phyloP scores from a whole-genome alignment of 169 alveolate species.

The Cryptosporidium felis region DNA sequence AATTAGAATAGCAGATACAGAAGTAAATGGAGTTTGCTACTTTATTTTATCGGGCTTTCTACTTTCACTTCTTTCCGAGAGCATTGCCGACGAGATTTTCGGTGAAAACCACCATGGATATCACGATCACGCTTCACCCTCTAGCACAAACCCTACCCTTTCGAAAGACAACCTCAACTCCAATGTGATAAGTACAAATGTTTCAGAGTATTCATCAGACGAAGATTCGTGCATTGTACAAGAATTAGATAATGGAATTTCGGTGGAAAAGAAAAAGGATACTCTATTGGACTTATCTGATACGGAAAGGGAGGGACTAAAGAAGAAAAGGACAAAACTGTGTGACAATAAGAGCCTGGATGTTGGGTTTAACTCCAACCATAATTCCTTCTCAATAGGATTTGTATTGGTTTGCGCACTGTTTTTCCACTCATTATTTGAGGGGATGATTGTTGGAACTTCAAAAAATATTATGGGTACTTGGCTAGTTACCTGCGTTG shows the following conservation, averaged over 20 bases:
- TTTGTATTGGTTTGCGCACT: constrained; percentile 50
- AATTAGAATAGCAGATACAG: background rate
- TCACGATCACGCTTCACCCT: background rate
- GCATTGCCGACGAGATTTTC: constrained; percentile 25
- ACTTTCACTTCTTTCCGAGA: constrained; percentile 37
- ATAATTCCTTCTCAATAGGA: background rate
- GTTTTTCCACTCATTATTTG: constrained; percentile 60
- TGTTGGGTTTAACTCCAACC: background rate
- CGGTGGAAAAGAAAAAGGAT: background rate
- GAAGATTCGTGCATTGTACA: constrained; percentile 46
- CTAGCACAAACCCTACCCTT: background rate
- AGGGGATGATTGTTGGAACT: constrained; percentile 68
- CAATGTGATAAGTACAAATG: constrained; percentile 46
- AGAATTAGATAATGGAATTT: background rate
- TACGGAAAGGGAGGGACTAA: background rate
- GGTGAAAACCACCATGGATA: background rate
- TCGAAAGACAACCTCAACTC: constrained; percentile 6
- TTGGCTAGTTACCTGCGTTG: constrained; percentile 40
- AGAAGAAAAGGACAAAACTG: background rate
- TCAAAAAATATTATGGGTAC: constrained; percentile 24
- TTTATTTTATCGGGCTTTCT: constrained; percentile 34
- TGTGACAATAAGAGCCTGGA: background rate
- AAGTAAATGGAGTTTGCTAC: constrained; percentile 62
- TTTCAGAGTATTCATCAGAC: constrained; percentile 12
- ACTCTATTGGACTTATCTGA: background rate